phyloP scores from a whole-genome alignment of 768 basidiomycete species.

The Cubamyces lactineus region DNA sequence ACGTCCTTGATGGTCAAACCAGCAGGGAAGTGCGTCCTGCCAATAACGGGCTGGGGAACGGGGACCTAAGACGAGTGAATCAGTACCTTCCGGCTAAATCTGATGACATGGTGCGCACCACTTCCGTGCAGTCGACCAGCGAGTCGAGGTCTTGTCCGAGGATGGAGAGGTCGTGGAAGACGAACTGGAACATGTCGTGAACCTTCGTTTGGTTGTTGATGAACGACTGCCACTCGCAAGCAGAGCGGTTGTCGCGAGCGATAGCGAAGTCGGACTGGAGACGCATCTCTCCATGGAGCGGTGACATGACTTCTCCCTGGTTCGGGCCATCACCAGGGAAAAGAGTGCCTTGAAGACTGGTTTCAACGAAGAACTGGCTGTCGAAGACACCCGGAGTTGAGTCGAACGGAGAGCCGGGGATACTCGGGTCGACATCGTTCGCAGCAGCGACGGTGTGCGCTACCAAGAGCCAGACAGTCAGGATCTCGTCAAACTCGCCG shows the following conservation, averaged over 20 bases:
- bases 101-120: not conserved
- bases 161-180: constrained; percentile 14
- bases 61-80: constrained; percentile 1
- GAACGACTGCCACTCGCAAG: constrained; percentile 39
- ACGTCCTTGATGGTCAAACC: constrained; percentile 26
- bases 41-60: constrained; percentile 3
- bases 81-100: too few species aligned
- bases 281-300: constrained; percentile 39
- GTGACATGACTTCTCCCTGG: constrained; percentile 36
- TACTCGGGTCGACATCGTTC: constrained; percentile 33
- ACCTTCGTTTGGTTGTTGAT: constrained; percentile 25
- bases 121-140: constrained; percentile 21
- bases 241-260: constrained; percentile 38
- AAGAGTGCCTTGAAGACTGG: constrained; percentile 29
- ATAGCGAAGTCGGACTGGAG: constrained; percentile 38
- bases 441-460: constrained; percentile 32
- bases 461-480: constrained; percentile 26
- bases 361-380: constrained; percentile 36
- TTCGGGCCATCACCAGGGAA: constrained; percentile 36
- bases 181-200: constrained; percentile 19
- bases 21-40: constrained; percentile 27
- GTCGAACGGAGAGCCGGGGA: constrained; percentile 34
- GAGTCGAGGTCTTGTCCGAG: constrained; percentile 11
- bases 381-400: constrained; percentile 36
- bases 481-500: constrained; percentile 28